Base-by-base conservation (phyloP, 2,329 filamentous ascomycete species). In the Biscogniauxia marginata region DNA sequence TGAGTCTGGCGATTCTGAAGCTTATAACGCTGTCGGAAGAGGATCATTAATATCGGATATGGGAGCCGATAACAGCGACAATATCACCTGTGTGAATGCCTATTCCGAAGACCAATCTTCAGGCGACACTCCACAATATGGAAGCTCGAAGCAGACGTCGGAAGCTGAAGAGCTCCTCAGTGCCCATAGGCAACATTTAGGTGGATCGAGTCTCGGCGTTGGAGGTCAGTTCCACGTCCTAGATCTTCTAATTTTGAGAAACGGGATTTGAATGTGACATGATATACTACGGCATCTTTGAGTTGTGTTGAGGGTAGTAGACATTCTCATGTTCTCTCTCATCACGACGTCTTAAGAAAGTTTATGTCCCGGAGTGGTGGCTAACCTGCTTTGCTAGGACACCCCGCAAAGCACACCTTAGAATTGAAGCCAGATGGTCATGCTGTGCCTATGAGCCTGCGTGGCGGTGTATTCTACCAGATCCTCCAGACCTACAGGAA, bases 11-110 rank as follows among this genome's bases (percentile, higher is more conserved):
- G 43, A 67, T 61, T 47, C 65, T 62, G 52, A 58, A 59, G 13
- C 18, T 21, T 39, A 73, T 69, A 0, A 45, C 69, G 3, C 71
- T 67, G 39, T 71, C 67, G 1, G 58, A 58, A 53, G 63, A 50
- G 62, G 58, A 53, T 63, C 58, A 3, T 51, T 23, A 7, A 52
- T 55, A 13, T 59, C 61, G 2, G 59, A 60, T 3, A 49, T 47
- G 8, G n/a, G 47, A 19, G 48, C 57, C 7, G 57, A 62, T 7
- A 48, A 21, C 4, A 54, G 56, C 22, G 57, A 54, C 48, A 48
- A 53, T 8, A 57, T 54, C 13, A 24, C 18, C 1, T 7, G 23
- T n/a, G 18, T 19, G 4, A 39, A 47, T 54, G 20, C 54, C 53
- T 25, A 58, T 55, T 21, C 25, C 45, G 7, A 18, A 21, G 16